Base-by-base conservation (phyloP, 345 rosid genomes). In the Eucalyptus marginata region DNA sequence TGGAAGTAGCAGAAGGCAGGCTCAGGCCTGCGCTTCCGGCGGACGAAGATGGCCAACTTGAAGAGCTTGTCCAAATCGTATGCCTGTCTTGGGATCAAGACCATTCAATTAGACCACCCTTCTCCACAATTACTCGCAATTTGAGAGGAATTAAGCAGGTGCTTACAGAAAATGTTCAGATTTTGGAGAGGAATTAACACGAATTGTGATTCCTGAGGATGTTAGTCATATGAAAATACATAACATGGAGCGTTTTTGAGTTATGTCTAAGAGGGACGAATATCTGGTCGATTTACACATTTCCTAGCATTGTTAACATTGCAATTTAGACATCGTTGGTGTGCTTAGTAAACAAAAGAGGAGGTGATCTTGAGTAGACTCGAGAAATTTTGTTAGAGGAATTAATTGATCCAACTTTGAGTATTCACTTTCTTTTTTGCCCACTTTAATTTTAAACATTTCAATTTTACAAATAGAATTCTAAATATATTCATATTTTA, bases 1-100 rank as follows among this genome's bases (percentile, higher is more conserved):
- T 93, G 93, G 93, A 93, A 90, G 95, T 94, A 49, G 96, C 89
- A 59, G 96, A 94, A 58, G 95, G 95, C 2, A 88, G 47, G 27
- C 90, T 93, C 52, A 92, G 96, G 91, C 96, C 97, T 7, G 89
- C 68, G 22, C 93, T 93, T 51, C 94, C 91, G 5, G 92, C 88
- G 56, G 93, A 93, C 58, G 44, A 87, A n/a, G 49, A 91, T 44
- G 93, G 87, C 20, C 80, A 87, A 47, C 40, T 88, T 3, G 90
- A 88, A 36, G 95, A 91, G 88, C 86, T 94, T 17, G 91, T 90
- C 24, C 87, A 91, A 15, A 93, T 93, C 10, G 92, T 94, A 43
- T 59, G 92, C 49, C 88, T 79, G 25, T 91, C 94, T 81, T 94
- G 96, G 96, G 90, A 90, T 51, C 93, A 89, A 36, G 95, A 94